Evolutionary conservation across 208 protist genomes (phyloP).

Genomic region (Acanthamoeba divionensis): DNA sequence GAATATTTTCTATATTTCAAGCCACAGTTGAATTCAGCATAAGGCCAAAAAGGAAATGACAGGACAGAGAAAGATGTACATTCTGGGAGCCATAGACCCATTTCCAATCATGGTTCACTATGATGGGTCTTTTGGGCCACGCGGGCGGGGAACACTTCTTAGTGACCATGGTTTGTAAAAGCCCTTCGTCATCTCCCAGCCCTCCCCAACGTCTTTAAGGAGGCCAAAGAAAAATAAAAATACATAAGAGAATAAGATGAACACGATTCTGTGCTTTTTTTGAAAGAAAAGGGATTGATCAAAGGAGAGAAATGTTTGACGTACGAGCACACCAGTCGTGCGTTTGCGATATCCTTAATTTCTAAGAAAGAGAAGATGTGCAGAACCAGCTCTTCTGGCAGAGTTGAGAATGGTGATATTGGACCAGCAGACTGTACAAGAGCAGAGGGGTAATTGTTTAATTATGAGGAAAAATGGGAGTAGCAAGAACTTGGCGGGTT

Average conservation of each 20-base stretch:
- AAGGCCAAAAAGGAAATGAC: neutral
- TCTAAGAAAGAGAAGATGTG: slow-evolving; percentile 5
- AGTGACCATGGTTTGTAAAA: neutral
- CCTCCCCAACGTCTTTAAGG: neutral
- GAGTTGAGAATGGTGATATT: neutral
- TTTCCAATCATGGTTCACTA: slow-evolving; percentile 17
- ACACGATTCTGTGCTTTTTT: too few species aligned
- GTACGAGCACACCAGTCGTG: neutral
- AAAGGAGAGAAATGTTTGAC: too few species aligned
- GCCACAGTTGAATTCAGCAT: neutral
- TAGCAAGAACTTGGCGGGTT: too few species aligned
- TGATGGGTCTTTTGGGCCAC: neutral
- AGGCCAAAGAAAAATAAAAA: too few species aligned
- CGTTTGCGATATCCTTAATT: neutral
- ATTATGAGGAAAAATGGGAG: too few species aligned
- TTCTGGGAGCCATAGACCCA: slow-evolving; percentile 24
- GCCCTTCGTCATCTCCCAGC: slow-evolving; percentile 10
- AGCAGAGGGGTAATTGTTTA: too few species aligned
- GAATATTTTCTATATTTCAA: neutral
- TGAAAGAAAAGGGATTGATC: too few species aligned
- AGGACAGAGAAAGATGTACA: neutral
- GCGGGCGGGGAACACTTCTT: neutral
- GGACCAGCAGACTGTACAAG: too few species aligned
- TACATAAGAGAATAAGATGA: too few species aligned
- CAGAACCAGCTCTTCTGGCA: neutral